Base-by-base conservation (phyloP, 2,329 filamentous ascomycete species). In the Colletotrichum lini region DNA sequence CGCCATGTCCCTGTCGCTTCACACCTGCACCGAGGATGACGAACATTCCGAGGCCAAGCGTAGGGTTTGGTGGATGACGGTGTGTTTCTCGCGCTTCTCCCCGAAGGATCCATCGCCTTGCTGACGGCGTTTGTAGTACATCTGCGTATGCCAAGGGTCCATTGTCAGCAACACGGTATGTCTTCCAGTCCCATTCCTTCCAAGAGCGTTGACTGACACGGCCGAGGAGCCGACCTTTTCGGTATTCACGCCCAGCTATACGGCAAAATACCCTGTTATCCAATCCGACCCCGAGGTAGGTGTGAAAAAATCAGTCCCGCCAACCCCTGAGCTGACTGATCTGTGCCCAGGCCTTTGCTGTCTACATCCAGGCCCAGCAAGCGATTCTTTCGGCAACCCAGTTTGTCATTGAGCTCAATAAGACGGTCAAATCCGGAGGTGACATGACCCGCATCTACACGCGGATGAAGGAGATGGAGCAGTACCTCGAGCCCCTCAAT, bases 11-110 rank as follows among this genome's bases (percentile, higher is more conserved):
- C 74, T 85, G 30, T 81, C 78, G 7, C 77, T 88, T 1, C 85
- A 88, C 74, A 77, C 76, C 16, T 80, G 78, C 57, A 78, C 75
- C 6, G 78, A 80, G 6, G 80, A 84, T 44, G 82, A 84, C 52
- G 76, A 78, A 49, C 86, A 80, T 70, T 77, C 82, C 0, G 86
- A 88, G 73, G 84, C 84, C 15, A 82, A 82, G 73, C 79, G 84
- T 40, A 80, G 86, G 40, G 80, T 83, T 7, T 88, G 86, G 86
- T 88, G 86, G 86, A 87, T 87, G 84, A 87, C 85, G 21, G 82
- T 83, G 73, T 49, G 81, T 73, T 52, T 40, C 26, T 21, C 7
- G 5, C 45, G 12, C 15, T 61, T 35, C 10, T 35, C 2, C 2
- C 15, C 13, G 26, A 53, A 21, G 26, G 30, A 18, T 49, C 12